phyloP scores from a whole-genome alignment of 306 rosid species.

The Erythrophleum fordii region DNA sequence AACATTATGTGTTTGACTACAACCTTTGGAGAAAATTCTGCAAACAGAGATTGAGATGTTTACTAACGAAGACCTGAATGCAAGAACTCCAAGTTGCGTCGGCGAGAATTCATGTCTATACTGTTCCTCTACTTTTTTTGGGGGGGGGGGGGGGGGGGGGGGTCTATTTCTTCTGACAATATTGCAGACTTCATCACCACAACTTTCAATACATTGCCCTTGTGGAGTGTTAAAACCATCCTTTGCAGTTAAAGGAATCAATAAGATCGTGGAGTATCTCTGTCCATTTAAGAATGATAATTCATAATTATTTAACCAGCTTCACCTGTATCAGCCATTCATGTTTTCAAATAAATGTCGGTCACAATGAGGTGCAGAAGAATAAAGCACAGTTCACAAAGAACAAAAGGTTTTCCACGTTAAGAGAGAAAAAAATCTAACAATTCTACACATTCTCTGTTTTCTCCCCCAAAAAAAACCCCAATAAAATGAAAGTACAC shows the following conservation, averaged over 20 bases:
- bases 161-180: not conserved
- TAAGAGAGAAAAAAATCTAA: too few species aligned
- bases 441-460: not conserved
- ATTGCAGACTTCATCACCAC: not conserved
- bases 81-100: not conserved
- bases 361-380: not conserved
- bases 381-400: not conserved
- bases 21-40: not conserved
- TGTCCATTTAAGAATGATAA: not conserved
- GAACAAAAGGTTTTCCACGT: not conserved
- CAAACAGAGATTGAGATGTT: too few species aligned
- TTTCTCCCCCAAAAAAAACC: not conserved
- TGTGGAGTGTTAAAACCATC: not conserved
- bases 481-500: not conserved
- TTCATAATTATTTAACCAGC: not conserved
- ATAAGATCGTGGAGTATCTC: not conserved
- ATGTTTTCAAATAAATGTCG: not conserved
- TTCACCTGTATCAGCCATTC: not conserved
- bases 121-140: too few species aligned
- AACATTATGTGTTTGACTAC: too few species aligned
- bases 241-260: constrained; percentile 2
- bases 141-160: too few species aligned
- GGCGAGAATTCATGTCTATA: not conserved
- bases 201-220: not conserved
- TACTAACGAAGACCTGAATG: too few species aligned